Conservation (phyloP, 2,329 filamentous ascomycete species). For the Fusarium buxicola region DNA sequence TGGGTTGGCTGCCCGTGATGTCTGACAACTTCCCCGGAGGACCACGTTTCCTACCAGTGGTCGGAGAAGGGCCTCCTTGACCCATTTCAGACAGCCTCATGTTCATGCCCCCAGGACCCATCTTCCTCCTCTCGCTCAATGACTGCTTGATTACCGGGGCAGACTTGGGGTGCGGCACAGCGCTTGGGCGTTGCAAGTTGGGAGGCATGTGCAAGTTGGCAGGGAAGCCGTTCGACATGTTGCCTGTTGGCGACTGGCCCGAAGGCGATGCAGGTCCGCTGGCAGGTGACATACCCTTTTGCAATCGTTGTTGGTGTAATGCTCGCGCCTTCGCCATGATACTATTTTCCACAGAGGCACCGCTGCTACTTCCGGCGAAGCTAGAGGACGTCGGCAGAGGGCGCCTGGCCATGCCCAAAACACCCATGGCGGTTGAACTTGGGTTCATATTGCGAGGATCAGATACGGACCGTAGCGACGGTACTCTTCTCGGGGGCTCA, state of each 20-base stretch:
- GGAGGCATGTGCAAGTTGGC: conserved; percentile 57
- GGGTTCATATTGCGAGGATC: conserved; percentile 75
- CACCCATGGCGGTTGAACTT: conserved; percentile 86
- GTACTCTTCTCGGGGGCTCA: conserved; percentile 62
- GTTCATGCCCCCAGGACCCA: conserved; percentile 45
- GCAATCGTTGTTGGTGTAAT: conserved; percentile 60
- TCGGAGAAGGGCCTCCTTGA: conserved; percentile 33
- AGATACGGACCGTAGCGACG: conserved; percentile 70
- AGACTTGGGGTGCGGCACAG: conserved; percentile 63
- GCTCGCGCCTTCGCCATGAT: conserved; percentile 62
- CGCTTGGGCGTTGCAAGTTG: conserved; percentile 58
- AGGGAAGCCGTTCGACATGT: conserved; percentile 58
- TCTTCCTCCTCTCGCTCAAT: conserved; percentile 73
- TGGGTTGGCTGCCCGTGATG: conserved; percentile 46
- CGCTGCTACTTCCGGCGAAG: conserved; percentile 46
- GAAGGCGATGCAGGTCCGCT: conserved; percentile 48
- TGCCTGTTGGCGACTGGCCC: conserved; percentile 49
- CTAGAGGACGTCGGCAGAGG: conserved; percentile 58
- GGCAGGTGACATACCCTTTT: conserved; percentile 55
- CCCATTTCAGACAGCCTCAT: conserved; percentile 70
- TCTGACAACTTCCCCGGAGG: conserved; percentile 59
- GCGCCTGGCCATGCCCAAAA: conserved; percentile 74
- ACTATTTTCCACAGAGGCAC: conserved; percentile 52
- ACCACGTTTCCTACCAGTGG: conserved; percentile 47
- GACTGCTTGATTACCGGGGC: conserved; percentile 67